phyloP scores from a whole-genome alignment of 2,329 filamentous ascomycete species.

The Colletotrichum aenigma region DNA sequence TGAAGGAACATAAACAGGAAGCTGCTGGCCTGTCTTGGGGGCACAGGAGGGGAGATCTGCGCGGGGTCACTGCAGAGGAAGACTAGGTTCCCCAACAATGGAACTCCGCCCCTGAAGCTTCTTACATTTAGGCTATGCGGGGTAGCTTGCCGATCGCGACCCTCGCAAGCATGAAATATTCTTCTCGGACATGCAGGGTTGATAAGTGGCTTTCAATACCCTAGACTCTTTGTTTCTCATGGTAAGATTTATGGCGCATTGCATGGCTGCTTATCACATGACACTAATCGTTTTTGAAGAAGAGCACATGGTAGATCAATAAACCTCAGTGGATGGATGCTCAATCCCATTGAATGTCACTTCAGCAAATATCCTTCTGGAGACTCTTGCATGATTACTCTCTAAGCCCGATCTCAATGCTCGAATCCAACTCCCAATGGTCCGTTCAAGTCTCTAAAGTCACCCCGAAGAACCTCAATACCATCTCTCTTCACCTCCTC shows the following conservation, averaged over 20 bases:
- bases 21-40: background rate
- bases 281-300: too few species aligned
- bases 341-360: too few species aligned
- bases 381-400: background rate
- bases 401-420: background rate
- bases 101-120: background rate
- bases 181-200: background rate
- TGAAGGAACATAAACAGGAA: background rate
- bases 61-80: background rate
- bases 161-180: background rate
- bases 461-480: constrained; percentile 31
- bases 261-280: rapidly evolving
- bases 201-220: too few species aligned
- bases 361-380: background rate
- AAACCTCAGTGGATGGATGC: too few species aligned
- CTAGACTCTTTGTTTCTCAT: too few species aligned
- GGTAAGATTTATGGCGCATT: too few species aligned
- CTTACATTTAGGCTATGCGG: background rate
- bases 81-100: background rate
- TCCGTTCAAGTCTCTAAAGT: constrained; percentile 34
- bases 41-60: background rate
- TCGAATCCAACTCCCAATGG: constrained; percentile 12
- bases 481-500: constrained; percentile 32
- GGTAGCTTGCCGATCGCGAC: background rate
- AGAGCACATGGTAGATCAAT: too few species aligned